Evolutionary conservation across 2,329 filamentous ascomycete species (phyloP).

Genomic region (Colletotrichum truncatum): DNA sequence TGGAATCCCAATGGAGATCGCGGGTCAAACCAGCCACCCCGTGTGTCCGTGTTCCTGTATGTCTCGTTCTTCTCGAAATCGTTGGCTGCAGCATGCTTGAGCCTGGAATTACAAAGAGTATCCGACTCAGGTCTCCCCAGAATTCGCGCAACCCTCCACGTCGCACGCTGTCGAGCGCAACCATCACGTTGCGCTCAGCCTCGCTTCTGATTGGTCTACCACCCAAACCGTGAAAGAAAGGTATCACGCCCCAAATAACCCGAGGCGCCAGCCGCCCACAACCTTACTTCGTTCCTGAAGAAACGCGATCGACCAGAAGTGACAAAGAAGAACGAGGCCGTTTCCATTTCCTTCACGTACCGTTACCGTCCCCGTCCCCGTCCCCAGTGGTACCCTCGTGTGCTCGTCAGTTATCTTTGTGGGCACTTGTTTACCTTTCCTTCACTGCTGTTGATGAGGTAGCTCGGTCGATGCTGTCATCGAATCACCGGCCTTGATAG

Average conservation of each 20-base stretch:
- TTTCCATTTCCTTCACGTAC: not conserved
- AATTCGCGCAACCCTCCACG: slow-evolving; percentile 26
- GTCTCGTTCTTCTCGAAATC: slow-evolving; percentile 9
- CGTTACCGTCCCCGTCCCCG: not conserved
- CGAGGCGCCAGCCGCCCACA: slow-evolving; percentile 7
- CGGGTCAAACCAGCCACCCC: slow-evolving; percentile 12
- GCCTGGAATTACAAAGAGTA: slow-evolving; percentile 4
- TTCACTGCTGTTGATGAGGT: not conserved
- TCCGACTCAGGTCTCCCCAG: slow-evolving; percentile 16
- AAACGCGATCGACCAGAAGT: not conserved
- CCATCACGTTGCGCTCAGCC: slow-evolving; percentile 33
- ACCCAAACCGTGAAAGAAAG: not conserved
- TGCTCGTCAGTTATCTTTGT: slow-evolving; percentile 5
- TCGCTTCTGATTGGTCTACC: slow-evolving; percentile 30
- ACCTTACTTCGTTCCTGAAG: not conserved
- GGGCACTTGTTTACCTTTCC: slow-evolving; percentile 7
- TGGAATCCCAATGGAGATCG: slow-evolving; percentile 21
- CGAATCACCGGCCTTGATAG: slow-evolving; percentile 13
- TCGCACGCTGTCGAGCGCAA: slow-evolving; percentile 28
- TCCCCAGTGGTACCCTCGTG: slow-evolving; percentile 10
- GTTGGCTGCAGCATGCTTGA: slow-evolving; percentile 12
- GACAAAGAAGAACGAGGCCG: not conserved
- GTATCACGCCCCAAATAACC: slow-evolving; percentile 3
- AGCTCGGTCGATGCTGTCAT: not conserved
- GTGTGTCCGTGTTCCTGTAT: slow-evolving; percentile 10